Percentiles rank a stretch among this genome's conserved stretches.
Conservation (phyloP, 257 asterid genomes). For the Ajuga chamaepitys region DNA sequence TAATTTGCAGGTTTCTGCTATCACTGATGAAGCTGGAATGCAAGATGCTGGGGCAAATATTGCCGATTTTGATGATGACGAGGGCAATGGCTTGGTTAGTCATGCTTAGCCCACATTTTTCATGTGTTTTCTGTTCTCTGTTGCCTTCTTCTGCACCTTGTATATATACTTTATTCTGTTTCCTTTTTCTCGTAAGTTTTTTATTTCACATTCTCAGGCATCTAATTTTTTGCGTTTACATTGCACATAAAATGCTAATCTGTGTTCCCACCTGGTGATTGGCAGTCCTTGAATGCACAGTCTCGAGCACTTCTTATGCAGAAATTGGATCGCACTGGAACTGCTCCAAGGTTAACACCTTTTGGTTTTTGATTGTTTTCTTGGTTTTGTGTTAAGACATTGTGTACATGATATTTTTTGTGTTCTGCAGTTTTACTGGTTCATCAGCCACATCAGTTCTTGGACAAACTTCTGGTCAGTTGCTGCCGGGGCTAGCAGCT, state of each 20-base stretch:
- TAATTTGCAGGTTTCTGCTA: constrained; percentile 51
- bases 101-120: background rate
- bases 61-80: constrained; percentile 63
- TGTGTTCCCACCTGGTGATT: constrained; percentile 11
- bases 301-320: constrained; percentile 56
- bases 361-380: background rate
- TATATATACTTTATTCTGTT: background rate
- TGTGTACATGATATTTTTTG: constrained; percentile 6
- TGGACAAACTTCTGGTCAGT: constrained; percentile 36
- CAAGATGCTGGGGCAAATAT: constrained; percentile 52
- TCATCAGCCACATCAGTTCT: constrained; percentile 26
- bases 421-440: constrained; percentile 36
- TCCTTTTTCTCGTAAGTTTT: background rate
- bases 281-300: constrained; percentile 69
- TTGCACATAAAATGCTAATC: constrained; percentile 15
- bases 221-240: background rate
- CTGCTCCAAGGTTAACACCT: constrained; percentile 43
- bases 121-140: background rate
- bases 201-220: background rate
- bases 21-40: constrained; percentile 51
- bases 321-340: constrained; percentile 55
- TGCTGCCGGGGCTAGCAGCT: constrained; percentile 31
- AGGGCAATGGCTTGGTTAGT: constrained; percentile 63
- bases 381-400: background rate
- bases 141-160: background rate